phyloP scores from a whole-genome alignment of 768 basidiomycete genomes.

The Mycena floridula region DNA sequence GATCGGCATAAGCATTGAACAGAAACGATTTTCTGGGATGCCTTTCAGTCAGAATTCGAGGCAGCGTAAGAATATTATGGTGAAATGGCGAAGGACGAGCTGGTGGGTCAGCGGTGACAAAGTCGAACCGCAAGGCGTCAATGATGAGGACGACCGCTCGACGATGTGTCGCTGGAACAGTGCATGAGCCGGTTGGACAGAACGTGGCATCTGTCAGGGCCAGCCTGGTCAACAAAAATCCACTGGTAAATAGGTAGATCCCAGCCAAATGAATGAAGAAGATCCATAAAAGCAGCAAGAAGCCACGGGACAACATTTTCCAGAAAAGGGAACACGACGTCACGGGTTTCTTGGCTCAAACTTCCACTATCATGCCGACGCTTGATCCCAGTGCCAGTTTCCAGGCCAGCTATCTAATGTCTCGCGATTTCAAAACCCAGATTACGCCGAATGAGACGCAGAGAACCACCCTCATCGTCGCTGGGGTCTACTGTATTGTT shows the following conservation, averaged over 20 bases:
- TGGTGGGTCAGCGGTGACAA: constrained; percentile 69
- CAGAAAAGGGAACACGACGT: too few species aligned
- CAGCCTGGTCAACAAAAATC: constrained; percentile 81
- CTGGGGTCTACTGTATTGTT: constrained; percentile 63
- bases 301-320: constrained; percentile 20
- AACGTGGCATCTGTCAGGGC: constrained; percentile 54
- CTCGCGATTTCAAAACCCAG: constrained; percentile 33
- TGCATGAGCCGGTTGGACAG: constrained; percentile 35
- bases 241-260: constrained; percentile 85
- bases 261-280: constrained; percentile 66
- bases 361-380: too few species aligned
- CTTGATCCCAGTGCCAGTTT: too few species aligned
- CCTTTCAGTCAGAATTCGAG: constrained; percentile 57
- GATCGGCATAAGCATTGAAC: constrained; percentile 88
- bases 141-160: constrained; percentile 84
- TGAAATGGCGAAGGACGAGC: constrained; percentile 59
- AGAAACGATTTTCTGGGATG: constrained; percentile 74
- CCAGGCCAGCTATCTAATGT: too few species aligned
- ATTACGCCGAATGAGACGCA: constrained; percentile 71
- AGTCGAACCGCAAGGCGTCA: constrained; percentile 92
- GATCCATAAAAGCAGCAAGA: constrained; percentile 48
- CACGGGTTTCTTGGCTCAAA: too few species aligned
- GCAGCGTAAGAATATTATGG: constrained; percentile 79
- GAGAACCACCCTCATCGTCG: constrained; percentile 71
- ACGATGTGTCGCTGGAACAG: constrained; percentile 59